phyloP scores from a whole-genome alignment of 2,329 filamentous ascomycete genomes.

The Aureobasidium sp. region DNA sequence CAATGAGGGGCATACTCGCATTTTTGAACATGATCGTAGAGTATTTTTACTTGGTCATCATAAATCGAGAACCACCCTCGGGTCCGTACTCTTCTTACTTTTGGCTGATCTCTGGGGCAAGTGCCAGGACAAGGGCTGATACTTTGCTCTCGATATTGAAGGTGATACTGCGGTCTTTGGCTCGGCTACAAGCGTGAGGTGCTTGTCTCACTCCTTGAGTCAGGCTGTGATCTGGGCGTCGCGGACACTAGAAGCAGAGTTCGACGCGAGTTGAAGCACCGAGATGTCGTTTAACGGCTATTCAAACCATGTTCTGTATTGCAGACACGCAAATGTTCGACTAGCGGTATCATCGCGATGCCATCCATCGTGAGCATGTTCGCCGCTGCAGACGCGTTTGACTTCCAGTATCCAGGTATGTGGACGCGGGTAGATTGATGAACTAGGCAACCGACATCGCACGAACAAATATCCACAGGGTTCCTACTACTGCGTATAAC shows the following conservation, averaged over 20 bases:
- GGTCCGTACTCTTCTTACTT: constrained; percentile 3
- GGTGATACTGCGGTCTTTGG: background rate
- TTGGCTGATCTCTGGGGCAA: constrained; percentile 9
- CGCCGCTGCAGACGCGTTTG: background rate
- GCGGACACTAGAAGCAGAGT: background rate
- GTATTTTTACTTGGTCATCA: background rate
- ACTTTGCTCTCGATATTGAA: background rate
- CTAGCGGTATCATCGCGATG: background rate
- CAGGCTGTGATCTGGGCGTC: background rate
- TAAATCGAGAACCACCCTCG: background rate
- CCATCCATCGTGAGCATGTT: background rate
- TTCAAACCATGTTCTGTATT: background rate
- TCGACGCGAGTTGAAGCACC: background rate
- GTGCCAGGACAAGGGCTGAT: background rate
- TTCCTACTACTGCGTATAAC: background rate
- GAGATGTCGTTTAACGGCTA: background rate
- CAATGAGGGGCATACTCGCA: background rate
- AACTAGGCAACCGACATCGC: background rate
- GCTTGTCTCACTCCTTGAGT: constrained; percentile 10
- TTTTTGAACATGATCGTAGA: background rate
- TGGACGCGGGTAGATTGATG: background rate
- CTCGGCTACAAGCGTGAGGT: background rate
- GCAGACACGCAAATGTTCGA: too few species aligned
- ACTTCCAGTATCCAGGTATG: background rate
- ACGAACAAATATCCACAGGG: background rate